Conservation (phyloP, 2,329 filamentous ascomycete species). For the Neonectria ditissima region DNA sequence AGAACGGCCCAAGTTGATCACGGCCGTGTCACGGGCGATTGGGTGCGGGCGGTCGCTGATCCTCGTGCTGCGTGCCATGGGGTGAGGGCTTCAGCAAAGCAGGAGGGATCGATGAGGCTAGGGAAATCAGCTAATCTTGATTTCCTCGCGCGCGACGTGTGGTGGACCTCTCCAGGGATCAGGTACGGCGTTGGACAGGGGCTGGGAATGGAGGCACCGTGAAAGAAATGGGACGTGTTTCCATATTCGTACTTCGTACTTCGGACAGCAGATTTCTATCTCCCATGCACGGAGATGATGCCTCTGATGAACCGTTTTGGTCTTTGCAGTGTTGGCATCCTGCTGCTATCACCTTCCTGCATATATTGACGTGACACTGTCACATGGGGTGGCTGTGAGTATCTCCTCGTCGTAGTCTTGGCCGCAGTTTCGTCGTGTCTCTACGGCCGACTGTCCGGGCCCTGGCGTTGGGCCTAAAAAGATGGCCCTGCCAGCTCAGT, state of each 20-base stretch:
- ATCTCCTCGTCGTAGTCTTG: no score
- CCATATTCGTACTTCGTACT: neutral
- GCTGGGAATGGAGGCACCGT: neutral
- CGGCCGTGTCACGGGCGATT: neutral
- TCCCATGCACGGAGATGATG: neutral
- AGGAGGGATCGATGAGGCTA: neutral
- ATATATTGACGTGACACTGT: neutral
- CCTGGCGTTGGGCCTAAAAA: neutral
- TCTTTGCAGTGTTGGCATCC: neutral
- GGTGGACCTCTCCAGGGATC: neutral
- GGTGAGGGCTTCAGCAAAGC: neutral
- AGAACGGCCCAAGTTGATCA: slow-evolving; percentile 1
- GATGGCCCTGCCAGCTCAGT: neutral
- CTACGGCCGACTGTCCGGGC: neutral
- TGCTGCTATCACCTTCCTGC: neutral
- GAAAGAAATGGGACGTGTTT: neutral
- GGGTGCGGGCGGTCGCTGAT: neutral
- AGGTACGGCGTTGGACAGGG: neutral
- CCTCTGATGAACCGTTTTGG: neutral
- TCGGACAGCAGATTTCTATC: neutral
- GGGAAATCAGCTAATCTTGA: slow-evolving; percentile 13
- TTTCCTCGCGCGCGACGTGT: neutral
- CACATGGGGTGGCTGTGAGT: neutral
- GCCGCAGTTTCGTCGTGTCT: neutral
- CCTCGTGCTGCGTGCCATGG: neutral